These are phyloP conservation scores for Monoraphidium neglectum DNA, from an alignment of 139 green algal species.

Conservation along the genomic window DNA sequence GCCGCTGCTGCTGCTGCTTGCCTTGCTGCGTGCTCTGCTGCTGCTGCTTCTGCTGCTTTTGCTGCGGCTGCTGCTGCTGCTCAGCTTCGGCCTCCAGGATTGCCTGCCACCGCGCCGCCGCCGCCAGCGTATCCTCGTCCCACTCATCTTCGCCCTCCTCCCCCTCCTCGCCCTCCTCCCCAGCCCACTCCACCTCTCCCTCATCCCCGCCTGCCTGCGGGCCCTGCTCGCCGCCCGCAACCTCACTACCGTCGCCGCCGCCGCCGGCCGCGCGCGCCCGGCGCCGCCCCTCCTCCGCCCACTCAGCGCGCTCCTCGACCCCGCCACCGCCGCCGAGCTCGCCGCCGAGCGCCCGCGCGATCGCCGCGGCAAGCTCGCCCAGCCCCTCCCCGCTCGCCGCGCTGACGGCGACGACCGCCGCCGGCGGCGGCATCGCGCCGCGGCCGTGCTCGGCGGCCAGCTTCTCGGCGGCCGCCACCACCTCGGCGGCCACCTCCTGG, in stretches of 20 bases:
- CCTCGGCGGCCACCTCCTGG: conserved; percentile 20
- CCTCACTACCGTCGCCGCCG: not conserved
- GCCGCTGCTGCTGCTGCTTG: not conserved
- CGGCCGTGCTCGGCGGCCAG: conserved; percentile 14
- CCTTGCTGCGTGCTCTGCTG: not conserved
- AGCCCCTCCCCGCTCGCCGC: conserved; percentile 33
- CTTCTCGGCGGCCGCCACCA: conserved; percentile 23
- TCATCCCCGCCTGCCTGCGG: conserved; percentile 6
- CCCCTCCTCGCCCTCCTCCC: conserved; percentile 2
- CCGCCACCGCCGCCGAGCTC: not conserved
- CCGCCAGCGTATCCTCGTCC: not conserved
- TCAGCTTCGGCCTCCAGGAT: no score
- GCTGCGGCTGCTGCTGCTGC: no score
- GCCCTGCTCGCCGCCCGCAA: not conserved
- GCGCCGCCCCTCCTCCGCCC: not conserved
- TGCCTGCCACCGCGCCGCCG: not conserved
- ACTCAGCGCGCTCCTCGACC: not conserved
- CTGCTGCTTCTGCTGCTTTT: no score
- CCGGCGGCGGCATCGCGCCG: conserved; percentile 17
- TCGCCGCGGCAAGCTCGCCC: not conserved
- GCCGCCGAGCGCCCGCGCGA: not conserved
- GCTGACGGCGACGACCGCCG: conserved; percentile 37
- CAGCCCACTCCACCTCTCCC: conserved; percentile 7
- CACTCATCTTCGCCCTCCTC: conserved; percentile 17
- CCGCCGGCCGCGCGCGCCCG: not conserved